A percentile compares a stretch with the other conserved stretches of the same genome.
phyloP scores from a whole-genome alignment of 2,329 filamentous ascomycete genomes.

The Fusarium sp. region DNA sequence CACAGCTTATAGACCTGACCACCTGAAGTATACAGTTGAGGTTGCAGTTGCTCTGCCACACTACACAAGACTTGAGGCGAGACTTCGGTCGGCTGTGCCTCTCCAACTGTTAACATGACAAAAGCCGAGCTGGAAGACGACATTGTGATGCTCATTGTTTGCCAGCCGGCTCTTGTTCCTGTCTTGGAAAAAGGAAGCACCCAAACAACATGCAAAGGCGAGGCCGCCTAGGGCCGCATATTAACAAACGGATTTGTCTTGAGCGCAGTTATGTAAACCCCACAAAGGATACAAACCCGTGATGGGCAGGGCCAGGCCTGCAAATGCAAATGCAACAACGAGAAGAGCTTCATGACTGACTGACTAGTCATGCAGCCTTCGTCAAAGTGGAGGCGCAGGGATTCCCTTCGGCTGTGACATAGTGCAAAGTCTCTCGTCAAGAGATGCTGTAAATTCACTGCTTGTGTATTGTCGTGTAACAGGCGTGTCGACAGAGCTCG shows the following conservation, averaged over 20 bases:
- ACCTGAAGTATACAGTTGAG: conserved; percentile 4
- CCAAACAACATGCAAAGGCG: conserved; percentile 3
- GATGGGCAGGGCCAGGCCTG: conserved; percentile 34
- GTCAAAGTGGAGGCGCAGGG: conserved; percentile 9
- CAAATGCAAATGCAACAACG: conserved; percentile 31
- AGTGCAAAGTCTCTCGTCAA: conserved; percentile 36
- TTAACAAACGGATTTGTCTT: conserved; percentile 30
- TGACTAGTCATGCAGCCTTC: conserved; percentile 1
- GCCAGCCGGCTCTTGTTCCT: conserved; percentile 26
- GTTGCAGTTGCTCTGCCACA: conserved; percentile 14
- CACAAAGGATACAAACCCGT: conserved; percentile 26
- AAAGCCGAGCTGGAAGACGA: conserved; percentile 12
- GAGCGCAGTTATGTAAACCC: conserved; percentile 2
- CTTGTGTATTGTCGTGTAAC: conserved; percentile 33
- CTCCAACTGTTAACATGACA: not conserved
- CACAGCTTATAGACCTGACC: conserved; percentile 2
- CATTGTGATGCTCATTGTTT: conserved; percentile 14
- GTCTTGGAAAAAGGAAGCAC: conserved; percentile 13
- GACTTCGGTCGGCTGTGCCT: conserved; percentile 16
- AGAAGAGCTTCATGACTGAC: not conserved
- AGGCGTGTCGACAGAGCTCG: conserved; percentile 6
- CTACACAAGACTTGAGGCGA: conserved; percentile 25
- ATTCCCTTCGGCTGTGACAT: conserved; percentile 32
- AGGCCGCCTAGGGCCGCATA: conserved; percentile 1
- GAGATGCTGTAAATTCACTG: conserved; percentile 21